A percentile compares a stretch with the other conserved stretches of the same genome.
These are phyloP conservation scores for Moesziomyces parantarcticus DNA, from an alignment of 1,284 basidiomycete genomes.

Conservation along the genomic window DNA sequence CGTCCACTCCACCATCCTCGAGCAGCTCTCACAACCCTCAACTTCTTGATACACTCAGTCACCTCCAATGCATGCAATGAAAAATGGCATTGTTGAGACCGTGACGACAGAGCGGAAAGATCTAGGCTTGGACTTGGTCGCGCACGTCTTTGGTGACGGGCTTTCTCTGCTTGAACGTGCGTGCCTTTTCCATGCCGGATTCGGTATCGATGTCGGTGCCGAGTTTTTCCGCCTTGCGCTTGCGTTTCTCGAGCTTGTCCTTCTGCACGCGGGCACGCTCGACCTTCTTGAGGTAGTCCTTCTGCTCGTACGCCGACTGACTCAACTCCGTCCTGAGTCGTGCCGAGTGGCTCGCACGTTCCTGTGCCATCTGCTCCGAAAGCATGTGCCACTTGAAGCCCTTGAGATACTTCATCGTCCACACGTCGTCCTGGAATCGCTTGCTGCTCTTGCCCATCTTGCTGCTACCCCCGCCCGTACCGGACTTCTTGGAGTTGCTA, in stretches of 20 bases:
- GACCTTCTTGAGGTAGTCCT: constrained; percentile 92
- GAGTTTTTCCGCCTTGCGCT: constrained; percentile 35
- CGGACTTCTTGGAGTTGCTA: constrained; percentile 43
- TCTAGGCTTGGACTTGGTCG: constrained; percentile 40
- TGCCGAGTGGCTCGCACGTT: constrained; percentile 87
- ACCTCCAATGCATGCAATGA: background rate
- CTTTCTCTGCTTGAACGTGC: constrained; percentile 61
- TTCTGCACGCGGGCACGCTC: constrained; percentile 90
- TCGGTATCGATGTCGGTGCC: constrained; percentile 24
- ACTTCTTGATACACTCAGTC: background rate
- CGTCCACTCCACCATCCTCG: constrained; percentile 37
- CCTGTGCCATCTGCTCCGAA: constrained; percentile 96
- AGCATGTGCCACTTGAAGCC: constrained; percentile 99
- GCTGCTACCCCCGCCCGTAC: constrained; percentile 45
- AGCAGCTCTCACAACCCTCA: constrained; percentile 21
- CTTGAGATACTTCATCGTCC: constrained; percentile 99
- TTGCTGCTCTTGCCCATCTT: constrained; percentile 53
- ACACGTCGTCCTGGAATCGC: constrained; percentile 91
- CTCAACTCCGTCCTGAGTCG: constrained; percentile 90
- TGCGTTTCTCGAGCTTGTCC: constrained; percentile 79
- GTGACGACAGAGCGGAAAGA: background rate
- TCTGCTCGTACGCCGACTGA: constrained; percentile 87
- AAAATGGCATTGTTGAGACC: background rate
- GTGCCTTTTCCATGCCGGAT: constrained; percentile 33
- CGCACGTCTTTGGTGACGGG: constrained; percentile 60